phyloP scores from a whole-genome alignment of 177 flowering plant genomes.

The Telopea speciosissima region DNA sequence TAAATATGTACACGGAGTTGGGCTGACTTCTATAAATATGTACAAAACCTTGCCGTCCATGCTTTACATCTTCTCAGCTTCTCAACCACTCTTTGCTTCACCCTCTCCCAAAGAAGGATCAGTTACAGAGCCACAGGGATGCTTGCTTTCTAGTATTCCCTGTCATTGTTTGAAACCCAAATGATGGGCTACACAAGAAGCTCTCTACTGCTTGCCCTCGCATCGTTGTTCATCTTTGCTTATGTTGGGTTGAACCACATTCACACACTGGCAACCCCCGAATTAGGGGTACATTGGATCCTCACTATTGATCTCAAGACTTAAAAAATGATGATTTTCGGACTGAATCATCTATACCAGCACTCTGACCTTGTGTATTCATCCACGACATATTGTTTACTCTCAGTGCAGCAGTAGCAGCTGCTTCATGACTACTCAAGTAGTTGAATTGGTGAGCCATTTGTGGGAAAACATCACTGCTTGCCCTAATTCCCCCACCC shows the following conservation, averaged over 20 bases:
- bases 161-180: too few relatives aligned
- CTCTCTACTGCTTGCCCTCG: too few relatives aligned
- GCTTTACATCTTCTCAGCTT: neutral
- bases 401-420: constrained; percentile 24
- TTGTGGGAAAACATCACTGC: constrained; percentile 29
- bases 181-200: too few relatives aligned
- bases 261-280: neutral
- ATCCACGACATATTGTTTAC: constrained; percentile 50
- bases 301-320: constrained; percentile 55
- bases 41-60: neutral
- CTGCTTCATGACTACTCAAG: constrained; percentile 35
- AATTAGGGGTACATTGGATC: neutral
- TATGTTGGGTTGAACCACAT: neutral
- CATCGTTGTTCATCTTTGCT: neutral
- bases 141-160: too few relatives aligned
- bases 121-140: neutral
- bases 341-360: constrained; percentile 45
- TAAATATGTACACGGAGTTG: neutral
- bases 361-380: constrained; percentile 42
- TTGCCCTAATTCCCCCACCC: constrained; percentile 30
- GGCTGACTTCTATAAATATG: neutral
- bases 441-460: constrained; percentile 38
- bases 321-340: constrained; percentile 54
- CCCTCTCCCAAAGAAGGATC: neutral
- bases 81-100: neutral